These are phyloP conservation scores for Suhomyces bribrorum DNA, from an alignment of 1,139 yeast genomes.

Conservation along the genomic window DNA sequence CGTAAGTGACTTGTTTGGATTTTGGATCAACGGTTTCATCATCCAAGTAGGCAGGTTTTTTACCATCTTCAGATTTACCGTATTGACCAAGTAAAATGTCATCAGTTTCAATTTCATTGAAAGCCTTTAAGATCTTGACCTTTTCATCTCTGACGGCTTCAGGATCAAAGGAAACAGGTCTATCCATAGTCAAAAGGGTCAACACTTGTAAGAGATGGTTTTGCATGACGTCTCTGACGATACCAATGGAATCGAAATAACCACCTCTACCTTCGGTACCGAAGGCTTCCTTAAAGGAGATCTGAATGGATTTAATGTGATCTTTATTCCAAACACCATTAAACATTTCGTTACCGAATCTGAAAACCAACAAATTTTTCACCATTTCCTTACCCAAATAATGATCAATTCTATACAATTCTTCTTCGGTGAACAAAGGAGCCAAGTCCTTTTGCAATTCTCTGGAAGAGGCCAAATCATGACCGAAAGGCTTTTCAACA, in stretches of 20 bases:
- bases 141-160: conserved; percentile 96
- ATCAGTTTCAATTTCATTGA: conserved; percentile 63
- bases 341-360: conserved; percentile 88
- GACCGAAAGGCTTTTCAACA: conserved; percentile 97
- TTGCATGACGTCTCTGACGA: conserved; percentile 97
- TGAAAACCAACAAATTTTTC: conserved; percentile 80
- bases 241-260: conserved; percentile 92
- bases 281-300: conserved; percentile 91
- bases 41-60: conserved; percentile 87
- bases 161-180: conserved; percentile 86
- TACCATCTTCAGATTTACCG: conserved; percentile 77
- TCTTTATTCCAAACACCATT: conserved; percentile 85
- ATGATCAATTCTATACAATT: conserved; percentile 93
- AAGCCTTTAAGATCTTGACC: conserved; percentile 85
- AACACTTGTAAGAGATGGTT: conserved; percentile 92
- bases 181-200: conserved; percentile 91
- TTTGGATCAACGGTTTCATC: conserved; percentile 85
- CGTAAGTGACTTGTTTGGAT: conserved; percentile 89
- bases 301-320: conserved; percentile 76
- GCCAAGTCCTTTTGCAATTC: conserved; percentile 74
- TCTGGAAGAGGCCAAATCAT: conserved; percentile 76
- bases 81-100: conserved; percentile 89
- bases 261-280: conserved; percentile 99
- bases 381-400: conserved; percentile 98
- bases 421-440: conserved; percentile 88